Evolutionary conservation across 2,329 filamentous ascomycete species (phyloP).

Genomic region (Fusarium sp.): DNA sequence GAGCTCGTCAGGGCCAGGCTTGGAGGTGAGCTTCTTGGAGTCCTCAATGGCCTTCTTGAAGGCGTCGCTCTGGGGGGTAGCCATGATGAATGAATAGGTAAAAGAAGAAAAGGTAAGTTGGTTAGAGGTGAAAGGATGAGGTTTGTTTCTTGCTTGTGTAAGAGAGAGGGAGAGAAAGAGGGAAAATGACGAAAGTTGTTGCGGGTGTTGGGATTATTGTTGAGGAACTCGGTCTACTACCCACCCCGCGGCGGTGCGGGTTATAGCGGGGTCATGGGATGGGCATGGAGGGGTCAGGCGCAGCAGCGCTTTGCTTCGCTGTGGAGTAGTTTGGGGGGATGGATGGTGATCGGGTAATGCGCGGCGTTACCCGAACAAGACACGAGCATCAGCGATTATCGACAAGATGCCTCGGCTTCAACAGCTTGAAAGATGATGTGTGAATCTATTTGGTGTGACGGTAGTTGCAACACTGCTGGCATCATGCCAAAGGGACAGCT

Average conservation of each 20-base stretch:
- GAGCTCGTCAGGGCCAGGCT: constrained; percentile 73
- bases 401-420: neutral
- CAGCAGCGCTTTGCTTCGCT: neutral
- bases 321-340: neutral
- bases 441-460: neutral
- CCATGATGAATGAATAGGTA: constrained; percentile 51
- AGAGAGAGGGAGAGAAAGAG: neutral
- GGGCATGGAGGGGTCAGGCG: constrained; percentile 29
- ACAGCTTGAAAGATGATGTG: neutral
- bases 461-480: neutral
- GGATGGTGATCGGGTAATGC: neutral
- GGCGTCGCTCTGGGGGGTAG: constrained; percentile 55
- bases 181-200: constrained; percentile 17
- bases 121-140: neutral
- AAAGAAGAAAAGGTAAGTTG: constrained; percentile 16
- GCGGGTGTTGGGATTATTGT: constrained; percentile 39
- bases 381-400: neutral
- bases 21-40: constrained; percentile 75
- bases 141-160: constrained; percentile 4
- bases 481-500: neutral
- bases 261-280: constrained; percentile 42
- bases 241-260: constrained; percentile 23
- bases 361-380: neutral
- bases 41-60: constrained; percentile 71
- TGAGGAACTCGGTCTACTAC: constrained; percentile 35